Conservation (phyloP, 2,329 filamentous ascomycete species). For the Colletotrichum scovillei region DNA sequence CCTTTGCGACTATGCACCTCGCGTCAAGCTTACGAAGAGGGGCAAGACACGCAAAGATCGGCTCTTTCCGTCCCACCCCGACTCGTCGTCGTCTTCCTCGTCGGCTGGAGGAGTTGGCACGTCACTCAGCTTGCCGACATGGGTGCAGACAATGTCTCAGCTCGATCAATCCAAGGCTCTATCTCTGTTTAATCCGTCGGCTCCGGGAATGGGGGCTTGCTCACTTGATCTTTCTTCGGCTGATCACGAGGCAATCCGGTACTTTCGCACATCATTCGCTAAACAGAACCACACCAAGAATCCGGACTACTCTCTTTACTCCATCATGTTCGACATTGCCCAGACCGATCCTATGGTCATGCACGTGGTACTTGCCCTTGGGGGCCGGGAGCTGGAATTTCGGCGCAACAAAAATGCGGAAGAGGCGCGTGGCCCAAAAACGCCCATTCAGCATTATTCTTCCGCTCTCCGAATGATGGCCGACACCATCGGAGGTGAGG, state of each 20-base stretch:
- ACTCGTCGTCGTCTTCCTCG: conserved; percentile 5
- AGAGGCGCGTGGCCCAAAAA: conserved; percentile 20
- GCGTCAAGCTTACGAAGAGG: conserved; percentile 24
- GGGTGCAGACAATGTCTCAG: conserved; percentile 6
- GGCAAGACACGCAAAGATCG: conserved; percentile 21
- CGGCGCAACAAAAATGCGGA: conserved; percentile 36
- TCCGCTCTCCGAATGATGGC: conserved; percentile 46
- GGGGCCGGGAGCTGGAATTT: conserved; percentile 45
- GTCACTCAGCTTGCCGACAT: conserved; percentile 20
- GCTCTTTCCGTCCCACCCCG: background rate
- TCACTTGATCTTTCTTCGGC: conserved; percentile 41
- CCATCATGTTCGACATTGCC: conserved; percentile 48
- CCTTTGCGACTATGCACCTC: conserved; percentile 43
- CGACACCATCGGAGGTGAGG: conserved; percentile 40
- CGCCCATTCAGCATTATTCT: conserved; percentile 45
- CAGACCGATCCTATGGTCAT: conserved; percentile 47
- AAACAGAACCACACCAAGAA: conserved; percentile 49
- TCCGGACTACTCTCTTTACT: conserved; percentile 47
- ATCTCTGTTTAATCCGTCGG: conserved; percentile 28
- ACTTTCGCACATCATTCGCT: conserved; percentile 50
- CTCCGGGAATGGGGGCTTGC: conserved; percentile 35
- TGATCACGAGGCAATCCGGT: conserved; percentile 49
- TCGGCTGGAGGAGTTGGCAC: background rate
- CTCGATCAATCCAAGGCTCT: conserved; percentile 19
- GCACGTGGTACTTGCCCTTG: conserved; percentile 49